phyloP scores from a whole-genome alignment of 192 early-diverging fungal species.

The Diversispora epigaea region DNA sequence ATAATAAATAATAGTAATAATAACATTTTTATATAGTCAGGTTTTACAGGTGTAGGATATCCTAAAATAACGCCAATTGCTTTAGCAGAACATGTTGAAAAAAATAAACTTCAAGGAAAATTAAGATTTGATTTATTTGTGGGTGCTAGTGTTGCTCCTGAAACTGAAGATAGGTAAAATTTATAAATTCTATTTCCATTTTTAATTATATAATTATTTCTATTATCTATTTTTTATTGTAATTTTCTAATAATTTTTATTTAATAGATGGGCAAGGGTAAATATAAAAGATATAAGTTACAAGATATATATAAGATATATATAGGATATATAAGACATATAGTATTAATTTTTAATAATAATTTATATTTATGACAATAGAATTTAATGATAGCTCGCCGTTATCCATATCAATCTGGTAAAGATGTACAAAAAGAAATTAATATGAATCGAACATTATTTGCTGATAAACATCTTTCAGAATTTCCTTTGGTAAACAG shows the following conservation, averaged over 20 bases:
- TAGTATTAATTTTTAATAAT: not conserved
- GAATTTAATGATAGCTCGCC: constrained; percentile 42
- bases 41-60: constrained; percentile 47
- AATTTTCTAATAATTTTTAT: not conserved
- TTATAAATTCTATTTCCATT: not conserved
- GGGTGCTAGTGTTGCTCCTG: constrained; percentile 40
- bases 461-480: constrained; percentile 50
- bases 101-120: constrained; percentile 45
- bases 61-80: constrained; percentile 43
- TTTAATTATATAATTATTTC: not conserved
- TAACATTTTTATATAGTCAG: constrained; percentile 34
- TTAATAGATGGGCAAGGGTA: constrained; percentile 40
- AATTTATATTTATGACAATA: not conserved
- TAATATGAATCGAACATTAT: constrained; percentile 41
- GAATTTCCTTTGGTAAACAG: constrained; percentile 40
- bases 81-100: constrained; percentile 46
- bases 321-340: not conserved
- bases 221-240: not conserved
- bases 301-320: not conserved
- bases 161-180: constrained; percentile 35
- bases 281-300: not conserved
- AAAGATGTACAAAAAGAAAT: constrained; percentile 42
- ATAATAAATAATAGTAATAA: not conserved
- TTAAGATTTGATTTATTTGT: constrained; percentile 47
- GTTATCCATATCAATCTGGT: constrained; percentile 47